Base-by-base conservation (phyloP, 768 basidiomycete genomes). In the Phallus indusiatus region DNA sequence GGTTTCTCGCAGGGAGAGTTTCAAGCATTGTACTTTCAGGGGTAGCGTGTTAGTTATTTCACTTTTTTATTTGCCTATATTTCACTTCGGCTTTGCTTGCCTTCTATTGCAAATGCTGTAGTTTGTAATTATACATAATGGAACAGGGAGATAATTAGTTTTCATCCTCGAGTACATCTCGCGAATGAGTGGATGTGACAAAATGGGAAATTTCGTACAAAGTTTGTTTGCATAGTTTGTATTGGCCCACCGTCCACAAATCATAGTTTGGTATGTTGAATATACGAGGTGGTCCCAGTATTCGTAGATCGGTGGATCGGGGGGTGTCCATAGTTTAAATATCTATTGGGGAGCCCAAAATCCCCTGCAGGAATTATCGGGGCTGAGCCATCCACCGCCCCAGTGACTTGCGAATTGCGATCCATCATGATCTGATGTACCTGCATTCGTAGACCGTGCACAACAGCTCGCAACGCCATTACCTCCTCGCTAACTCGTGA, bases 1-100 rank as follows among this genome's bases (percentile, higher is more conserved):
- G 71, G 79, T 1, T 98, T 98, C 73, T 85, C 86, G 5, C 82
- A 85, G 64, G 85, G 84, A 53, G 94, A 98, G 62, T 90, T 93
- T n/a, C 78, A 82, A 65, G 74, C 76, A 11, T 67, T 86, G 34
- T 84, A 75, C 65, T 83, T 86, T 70, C 83, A 84, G 35, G 49
- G 57, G 59, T 73, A 64, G 54, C 17, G 21, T n/a, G 22, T 59
- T 47, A 34, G 33, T 54, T 54, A 48, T 48, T 48, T 21, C 33
- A 46, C 46, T 34, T 46, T 59, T 47, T n/a, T 47, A 33, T 24
- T 42, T 53, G 14, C 18, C 51, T 37, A 2, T 51, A 47, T 37
- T n/a, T 60, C 6, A n/a, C 18, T 52, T 12, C 11, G 9, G 42
- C n/a, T n/a, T n/a, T n/a, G 12, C n/a, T 42, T n/a, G n/a, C 42